Evolutionary conservation across 495 filamentous ascomycete genomes (phyloP).

Genomic region (Cercophora sp.): DNA sequence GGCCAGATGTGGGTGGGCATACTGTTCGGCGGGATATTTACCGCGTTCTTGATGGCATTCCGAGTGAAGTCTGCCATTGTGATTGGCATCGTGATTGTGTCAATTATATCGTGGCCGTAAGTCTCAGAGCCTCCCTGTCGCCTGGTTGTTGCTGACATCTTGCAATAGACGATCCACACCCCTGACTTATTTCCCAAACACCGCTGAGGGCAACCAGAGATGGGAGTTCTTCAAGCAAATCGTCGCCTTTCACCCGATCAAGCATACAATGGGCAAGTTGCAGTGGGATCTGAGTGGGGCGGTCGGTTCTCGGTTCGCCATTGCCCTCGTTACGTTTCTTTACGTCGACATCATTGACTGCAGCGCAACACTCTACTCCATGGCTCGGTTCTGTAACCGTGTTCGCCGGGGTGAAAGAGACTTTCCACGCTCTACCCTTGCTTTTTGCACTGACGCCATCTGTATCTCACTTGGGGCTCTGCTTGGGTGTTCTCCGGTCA

Average conservation of each 20-base stretch:
- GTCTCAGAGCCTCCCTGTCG: slow-evolving; percentile 21
- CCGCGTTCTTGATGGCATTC: slow-evolving; percentile 74
- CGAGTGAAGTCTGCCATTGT: slow-evolving; percentile 75
- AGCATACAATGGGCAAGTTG: slow-evolving; percentile 58
- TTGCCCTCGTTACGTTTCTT: slow-evolving; percentile 79
- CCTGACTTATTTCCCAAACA: slow-evolving; percentile 77
- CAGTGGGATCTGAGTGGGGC: slow-evolving; percentile 58
- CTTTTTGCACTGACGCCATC: slow-evolving; percentile 61
- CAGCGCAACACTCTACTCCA: slow-evolving; percentile 68
- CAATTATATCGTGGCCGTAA: slow-evolving; percentile 75
- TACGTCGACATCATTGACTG: slow-evolving; percentile 78
- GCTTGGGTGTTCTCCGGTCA: slow-evolving; percentile 71
- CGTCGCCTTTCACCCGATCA: slow-evolving; percentile 72
- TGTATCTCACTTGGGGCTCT: slow-evolving; percentile 78
- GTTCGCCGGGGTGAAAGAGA: slow-evolving; percentile 54
- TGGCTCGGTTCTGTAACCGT: slow-evolving; percentile 72
- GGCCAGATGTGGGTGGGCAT: slow-evolving; percentile 72
- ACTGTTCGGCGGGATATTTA: slow-evolving; percentile 71
- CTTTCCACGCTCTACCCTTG: slow-evolving; percentile 63
- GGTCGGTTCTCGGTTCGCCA: slow-evolving; percentile 57
- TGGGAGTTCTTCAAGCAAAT: slow-evolving; percentile 79
- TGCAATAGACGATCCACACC: slow-evolving; percentile 53
- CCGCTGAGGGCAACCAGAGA: slow-evolving; percentile 54
- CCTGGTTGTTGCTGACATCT: too few relatives aligned
- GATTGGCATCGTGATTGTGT: slow-evolving; percentile 76